Evolutionary conservation across 257 asterid genomes (phyloP).

Genomic region (Vinca minor): DNA sequence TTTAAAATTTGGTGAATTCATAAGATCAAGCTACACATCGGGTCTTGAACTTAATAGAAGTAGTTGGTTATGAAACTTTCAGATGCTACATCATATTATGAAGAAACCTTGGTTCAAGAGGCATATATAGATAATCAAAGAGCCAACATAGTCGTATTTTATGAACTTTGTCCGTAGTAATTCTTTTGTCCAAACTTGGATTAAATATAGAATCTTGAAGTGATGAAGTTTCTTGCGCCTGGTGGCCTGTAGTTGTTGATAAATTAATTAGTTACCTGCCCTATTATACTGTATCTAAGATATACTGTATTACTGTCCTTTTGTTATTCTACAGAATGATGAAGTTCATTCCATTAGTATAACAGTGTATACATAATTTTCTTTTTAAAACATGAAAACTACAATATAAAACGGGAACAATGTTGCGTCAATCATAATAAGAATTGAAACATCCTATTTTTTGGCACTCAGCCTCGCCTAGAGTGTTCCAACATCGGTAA

Average conservation of each 20-base stretch:
- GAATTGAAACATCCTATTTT: not conserved
- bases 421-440: not conserved
- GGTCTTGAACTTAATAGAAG: not conserved
- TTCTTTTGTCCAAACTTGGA: not conserved
- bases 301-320: not conserved
- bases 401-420: not conserved
- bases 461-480: not conserved
- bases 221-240: not conserved
- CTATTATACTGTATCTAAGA: not conserved
- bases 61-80: not conserved
- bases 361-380: not conserved
- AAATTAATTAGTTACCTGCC: not conserved
- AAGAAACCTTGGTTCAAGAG: not conserved
- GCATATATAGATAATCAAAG: not conserved
- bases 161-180: not conserved
- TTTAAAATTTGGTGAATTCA: not conserved
- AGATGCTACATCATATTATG: not conserved
- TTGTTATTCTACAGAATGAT: not conserved
- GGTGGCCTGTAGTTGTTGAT: not conserved
- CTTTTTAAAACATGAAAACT: not conserved
- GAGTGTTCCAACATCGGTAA: not conserved
- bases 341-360: not conserved
- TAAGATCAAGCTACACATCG: not conserved
- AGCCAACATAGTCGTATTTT: not conserved
- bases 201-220: not conserved